A percentile compares a stretch with the other conserved stretches of the same genome.
These are phyloP conservation scores for Mallotus repandus DNA, from an alignment of 441 rosid species.

Conservation along the genomic window DNA sequence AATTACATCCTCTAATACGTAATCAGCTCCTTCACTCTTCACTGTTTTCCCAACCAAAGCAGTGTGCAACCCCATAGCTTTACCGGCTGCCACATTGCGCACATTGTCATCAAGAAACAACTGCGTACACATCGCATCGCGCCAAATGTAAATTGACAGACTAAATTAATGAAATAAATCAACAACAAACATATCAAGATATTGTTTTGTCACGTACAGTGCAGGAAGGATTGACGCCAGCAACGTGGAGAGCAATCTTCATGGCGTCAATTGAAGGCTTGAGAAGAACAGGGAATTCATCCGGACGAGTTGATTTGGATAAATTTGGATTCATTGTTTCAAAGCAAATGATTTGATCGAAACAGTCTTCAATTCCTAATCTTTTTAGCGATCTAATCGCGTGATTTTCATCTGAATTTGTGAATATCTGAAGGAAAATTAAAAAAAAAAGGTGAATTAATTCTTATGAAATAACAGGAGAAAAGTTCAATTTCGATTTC, in stretches of 20 bases:
- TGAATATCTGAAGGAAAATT: slow-evolving; percentile 50
- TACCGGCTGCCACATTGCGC: slow-evolving; percentile 66
- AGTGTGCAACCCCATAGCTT: slow-evolving; percentile 63
- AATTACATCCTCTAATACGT: slow-evolving; percentile 46
- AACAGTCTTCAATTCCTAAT: slow-evolving; percentile 69
- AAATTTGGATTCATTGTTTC: slow-evolving; percentile 75
- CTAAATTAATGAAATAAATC: background rate
- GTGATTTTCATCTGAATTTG: slow-evolving; percentile 73
- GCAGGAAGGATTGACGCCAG: slow-evolving; percentile 57
- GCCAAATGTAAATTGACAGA: background rate
- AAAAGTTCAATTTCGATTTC: too few species aligned
- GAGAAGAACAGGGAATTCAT: slow-evolving; percentile 64
- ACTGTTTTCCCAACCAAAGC: slow-evolving; percentile 70
- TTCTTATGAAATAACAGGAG: background rate
- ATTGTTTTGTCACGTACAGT: slow-evolving; percentile 35
- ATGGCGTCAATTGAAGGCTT: slow-evolving; percentile 81
- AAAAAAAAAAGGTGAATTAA: background rate
- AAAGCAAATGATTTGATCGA: slow-evolving; percentile 74
- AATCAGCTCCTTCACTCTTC: slow-evolving; percentile 64
- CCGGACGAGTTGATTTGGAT: slow-evolving; percentile 52
- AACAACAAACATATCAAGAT: background rate
- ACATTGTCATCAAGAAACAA: slow-evolving; percentile 76
- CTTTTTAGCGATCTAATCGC: slow-evolving; percentile 50
- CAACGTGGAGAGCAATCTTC: slow-evolving; percentile 56
- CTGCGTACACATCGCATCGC: slow-evolving; percentile 30